A percentile compares a stretch with the other conserved stretches of the same genome.
phyloP scores from a whole-genome alignment of 2,329 filamentous ascomycete species.

The Penicillium paneum region DNA sequence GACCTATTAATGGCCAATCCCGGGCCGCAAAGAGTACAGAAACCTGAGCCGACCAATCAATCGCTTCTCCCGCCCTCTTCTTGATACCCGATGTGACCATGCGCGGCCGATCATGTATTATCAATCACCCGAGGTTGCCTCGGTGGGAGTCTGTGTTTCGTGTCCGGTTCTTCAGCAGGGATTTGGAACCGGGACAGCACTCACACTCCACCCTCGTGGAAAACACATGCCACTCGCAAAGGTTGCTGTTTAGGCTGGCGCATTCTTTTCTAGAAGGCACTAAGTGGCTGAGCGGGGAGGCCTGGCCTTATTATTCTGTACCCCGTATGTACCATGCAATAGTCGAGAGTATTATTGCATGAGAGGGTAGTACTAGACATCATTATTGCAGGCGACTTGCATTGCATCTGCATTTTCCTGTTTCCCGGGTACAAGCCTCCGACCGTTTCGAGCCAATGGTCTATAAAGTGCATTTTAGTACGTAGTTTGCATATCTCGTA shows the following conservation, averaged over 20 bases:
- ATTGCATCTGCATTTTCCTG: conserved; percentile 3
- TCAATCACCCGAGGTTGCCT: not conserved
- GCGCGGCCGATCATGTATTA: conserved; percentile 17
- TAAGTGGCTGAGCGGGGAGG: conserved; percentile 1
- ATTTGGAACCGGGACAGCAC: not conserved
- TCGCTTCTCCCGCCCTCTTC: conserved; percentile 9
- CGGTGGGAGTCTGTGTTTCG: not conserved
- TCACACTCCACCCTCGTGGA: conserved; percentile 4
- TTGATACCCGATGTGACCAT: conserved; percentile 15
- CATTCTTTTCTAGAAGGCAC: conserved; percentile 4
- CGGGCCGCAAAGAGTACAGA: not conserved
- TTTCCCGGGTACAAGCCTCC: not conserved
- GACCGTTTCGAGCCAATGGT: not conserved
- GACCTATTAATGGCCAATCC: conserved; percentile 9
- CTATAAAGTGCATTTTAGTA: not conserved
- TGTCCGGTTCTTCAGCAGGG: conserved; percentile 2
- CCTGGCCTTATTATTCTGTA: not conserved
- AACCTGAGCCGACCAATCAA: conserved; percentile 6
- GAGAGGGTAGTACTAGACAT: not conserved
- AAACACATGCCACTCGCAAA: conserved; percentile 1
- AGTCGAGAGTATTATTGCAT: not conserved
- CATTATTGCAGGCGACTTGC: conserved; percentile 5
- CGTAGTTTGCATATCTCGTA: not conserved
- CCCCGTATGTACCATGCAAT: not conserved
- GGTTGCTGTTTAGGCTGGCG: not conserved